Evolutionary conservation across 2,329 filamentous ascomycete genomes (phyloP).

Genomic region (Myrmaecium sp.): DNA sequence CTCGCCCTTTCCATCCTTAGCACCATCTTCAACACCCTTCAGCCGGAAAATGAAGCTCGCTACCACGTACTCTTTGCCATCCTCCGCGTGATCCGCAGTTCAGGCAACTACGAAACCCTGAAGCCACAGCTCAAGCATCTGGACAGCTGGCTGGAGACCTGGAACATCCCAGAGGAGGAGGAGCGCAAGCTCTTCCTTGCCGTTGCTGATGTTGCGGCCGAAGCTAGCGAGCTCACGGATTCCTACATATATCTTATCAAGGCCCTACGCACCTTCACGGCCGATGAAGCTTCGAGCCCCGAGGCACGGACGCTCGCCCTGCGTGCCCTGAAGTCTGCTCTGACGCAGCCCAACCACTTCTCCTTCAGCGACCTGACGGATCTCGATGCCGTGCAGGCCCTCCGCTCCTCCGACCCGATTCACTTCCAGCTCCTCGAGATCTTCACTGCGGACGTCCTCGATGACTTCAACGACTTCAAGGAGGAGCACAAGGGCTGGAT

Average conservation of each 20-base stretch:
- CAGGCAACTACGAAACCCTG: constrained; percentile 56
- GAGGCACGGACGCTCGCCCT: constrained; percentile 43
- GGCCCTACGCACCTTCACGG: constrained; percentile 62
- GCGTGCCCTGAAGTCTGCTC: constrained; percentile 48
- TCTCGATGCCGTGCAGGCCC: constrained; percentile 65
- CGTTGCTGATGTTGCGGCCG: constrained; percentile 63
- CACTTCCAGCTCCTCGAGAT: constrained; percentile 90
- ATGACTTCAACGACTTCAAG: constrained; percentile 91
- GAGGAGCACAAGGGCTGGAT: constrained; percentile 80
- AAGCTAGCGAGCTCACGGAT: constrained; percentile 60
- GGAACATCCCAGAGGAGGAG: constrained; percentile 70
- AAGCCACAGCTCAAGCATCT: constrained; percentile 71
- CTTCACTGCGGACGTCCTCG: constrained; percentile 83
- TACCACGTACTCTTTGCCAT: constrained; percentile 87
- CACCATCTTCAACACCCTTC: constrained; percentile 90
- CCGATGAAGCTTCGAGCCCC: constrained; percentile 34
- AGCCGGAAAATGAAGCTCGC: constrained; percentile 57
- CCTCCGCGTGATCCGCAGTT: constrained; percentile 62
- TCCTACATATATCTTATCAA: constrained; percentile 56
- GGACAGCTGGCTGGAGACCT: constrained; percentile 63
- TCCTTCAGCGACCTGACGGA: constrained; percentile 57
- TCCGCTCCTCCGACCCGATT: constrained; percentile 66
- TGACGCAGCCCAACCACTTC: constrained; percentile 48
- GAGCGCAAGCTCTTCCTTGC: constrained; percentile 71
- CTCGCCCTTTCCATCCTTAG: constrained; percentile 81